Evolutionary conservation across 1,284 basidiomycete species (phyloP), one percentile per base, ranked within the genome.

Genomic region (Abortiporus biennis): DNA sequence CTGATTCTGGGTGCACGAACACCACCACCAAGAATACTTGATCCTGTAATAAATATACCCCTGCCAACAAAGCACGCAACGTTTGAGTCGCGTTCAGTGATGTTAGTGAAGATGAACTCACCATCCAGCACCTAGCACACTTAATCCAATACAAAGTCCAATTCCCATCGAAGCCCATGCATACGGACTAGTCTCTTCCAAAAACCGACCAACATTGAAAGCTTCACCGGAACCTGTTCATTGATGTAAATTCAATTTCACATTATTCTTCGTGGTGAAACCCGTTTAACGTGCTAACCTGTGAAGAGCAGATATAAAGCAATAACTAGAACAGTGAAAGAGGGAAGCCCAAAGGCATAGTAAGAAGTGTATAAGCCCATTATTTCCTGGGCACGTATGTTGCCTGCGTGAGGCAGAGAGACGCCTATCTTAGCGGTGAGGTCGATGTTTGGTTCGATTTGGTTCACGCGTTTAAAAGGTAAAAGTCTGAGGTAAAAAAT

Each of bases 1-100:
- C 87, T 80, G 52, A 99, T 99, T 49, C 96, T 76, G 8, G 96
- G 95, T 36, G 93, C 79, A 31, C 94, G 74, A 11, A 99, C 93
- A 61, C 95, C 94, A 57, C 92, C 95, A 47, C 95, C 95, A 17
- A 99, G 74, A 53, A 99, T 95, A 21, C 91, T 94, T 16, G 94
- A 70, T 43, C 95, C 95, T 2, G 95, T 98, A 48, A 98, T 74
- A 70, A 96, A 94, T 65, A 99, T 99, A 43, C 95, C 95, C 94
- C 94, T 98, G 54, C 48, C 43, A 15, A 44, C n/a, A 8, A 29
- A 38, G 17, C 31, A 22, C 12, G 39, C 22, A 4, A 12, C 13
- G 20, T 17, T 12, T 27, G 33, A 39, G 22, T 25, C 19, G 38
- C 22, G 12, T 40, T 34, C 23, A 39, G 9, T 20, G 34, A 33